Percentiles rank a stretch among this genome's conserved stretches.
Conservation (phyloP, 2,329 filamentous ascomycete genomes). For the Colletotrichum sp. region DNA sequence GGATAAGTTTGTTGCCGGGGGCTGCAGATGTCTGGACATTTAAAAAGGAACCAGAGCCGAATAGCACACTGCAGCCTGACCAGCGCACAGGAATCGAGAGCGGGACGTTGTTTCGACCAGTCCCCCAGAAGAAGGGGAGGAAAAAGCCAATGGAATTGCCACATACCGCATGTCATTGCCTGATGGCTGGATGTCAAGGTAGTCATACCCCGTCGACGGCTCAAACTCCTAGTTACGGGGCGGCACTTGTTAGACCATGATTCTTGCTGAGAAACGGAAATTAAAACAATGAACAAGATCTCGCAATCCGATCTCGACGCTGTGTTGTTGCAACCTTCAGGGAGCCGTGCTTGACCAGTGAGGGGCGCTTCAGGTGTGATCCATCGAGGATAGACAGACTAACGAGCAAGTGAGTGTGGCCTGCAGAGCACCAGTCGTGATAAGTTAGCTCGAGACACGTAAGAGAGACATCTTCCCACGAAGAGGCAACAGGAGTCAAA, state of each 20-base stretch:
- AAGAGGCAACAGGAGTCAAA: slow-evolving; percentile 3
- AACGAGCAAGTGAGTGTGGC: neutral
- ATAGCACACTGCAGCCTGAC: neutral
- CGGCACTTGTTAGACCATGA: slow-evolving; percentile 28
- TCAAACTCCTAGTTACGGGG: slow-evolving; percentile 57
- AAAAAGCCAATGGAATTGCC: slow-evolving; percentile 21
- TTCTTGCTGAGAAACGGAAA: neutral
- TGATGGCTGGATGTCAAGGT: slow-evolving; percentile 55
- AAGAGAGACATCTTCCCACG: neutral
- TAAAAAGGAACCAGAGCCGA: slow-evolving; percentile 18
- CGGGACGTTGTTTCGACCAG: neutral
- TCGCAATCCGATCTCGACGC: slow-evolving; percentile 6
- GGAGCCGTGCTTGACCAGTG: neutral
- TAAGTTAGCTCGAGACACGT: neutral
- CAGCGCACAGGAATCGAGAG: neutral
- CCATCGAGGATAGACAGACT: neutral
- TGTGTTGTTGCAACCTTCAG: slow-evolving; percentile 8
- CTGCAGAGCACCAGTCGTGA: neutral
- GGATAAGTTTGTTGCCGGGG: neutral
- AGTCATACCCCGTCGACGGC: slow-evolving; percentile 60
- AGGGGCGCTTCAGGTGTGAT: slow-evolving; percentile 2
- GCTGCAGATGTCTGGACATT: neutral
- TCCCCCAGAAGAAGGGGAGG: neutral
- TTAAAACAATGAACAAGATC: neutral
- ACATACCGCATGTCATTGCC: slow-evolving; percentile 62